Evolutionary conservation across 225 moss, liverwort and hornwort species (phyloP).

Genomic region (Physcomitrellopsis africana): DNA sequence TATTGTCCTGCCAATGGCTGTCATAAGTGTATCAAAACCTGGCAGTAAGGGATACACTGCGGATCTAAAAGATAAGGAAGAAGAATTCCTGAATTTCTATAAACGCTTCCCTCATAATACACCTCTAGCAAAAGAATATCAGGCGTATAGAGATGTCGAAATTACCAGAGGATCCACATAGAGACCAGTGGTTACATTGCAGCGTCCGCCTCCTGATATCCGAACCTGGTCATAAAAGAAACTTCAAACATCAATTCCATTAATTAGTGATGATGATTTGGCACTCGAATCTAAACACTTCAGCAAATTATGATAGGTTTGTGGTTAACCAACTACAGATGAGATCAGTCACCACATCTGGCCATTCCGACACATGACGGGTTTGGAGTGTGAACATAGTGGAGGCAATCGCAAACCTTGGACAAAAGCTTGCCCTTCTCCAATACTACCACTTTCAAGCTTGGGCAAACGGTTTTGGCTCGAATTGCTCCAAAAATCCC

Average conservation of each 20-base stretch:
- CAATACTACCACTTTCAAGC: slow-evolving; percentile 72
- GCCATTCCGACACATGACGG: not conserved
- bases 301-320: not conserved
- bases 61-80: not conserved
- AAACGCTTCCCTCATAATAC: not conserved
- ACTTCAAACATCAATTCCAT: not conserved
- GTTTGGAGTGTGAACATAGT: not conserved
- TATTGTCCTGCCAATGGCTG: slow-evolving; percentile 95
- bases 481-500: slow-evolving; percentile 82
- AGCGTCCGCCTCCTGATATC: slow-evolving; percentile 93
- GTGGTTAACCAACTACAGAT: not conserved
- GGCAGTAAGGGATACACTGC: not conserved
- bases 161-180: slow-evolving; percentile 74
- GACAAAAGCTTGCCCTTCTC: slow-evolving; percentile 89
- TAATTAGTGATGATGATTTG: not conserved
- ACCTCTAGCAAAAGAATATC: not conserved
- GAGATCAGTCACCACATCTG: too few species aligned
- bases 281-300: not conserved
- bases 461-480: slow-evolving; percentile 74
- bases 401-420: slow-evolving; percentile 47
- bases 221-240: slow-evolving; percentile 58
- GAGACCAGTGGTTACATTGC: slow-evolving; percentile 96
- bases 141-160: slow-evolving; percentile 4
- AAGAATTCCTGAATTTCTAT: not conserved
- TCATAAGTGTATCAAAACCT: slow-evolving; percentile 35